A percentile compares a stretch with the other conserved stretches of the same genome.
These are phyloP conservation scores for Linnemannia schmuckeri DNA, from an alignment of 192 early-diverging fungal genomes.

Conservation along the genomic window DNA sequence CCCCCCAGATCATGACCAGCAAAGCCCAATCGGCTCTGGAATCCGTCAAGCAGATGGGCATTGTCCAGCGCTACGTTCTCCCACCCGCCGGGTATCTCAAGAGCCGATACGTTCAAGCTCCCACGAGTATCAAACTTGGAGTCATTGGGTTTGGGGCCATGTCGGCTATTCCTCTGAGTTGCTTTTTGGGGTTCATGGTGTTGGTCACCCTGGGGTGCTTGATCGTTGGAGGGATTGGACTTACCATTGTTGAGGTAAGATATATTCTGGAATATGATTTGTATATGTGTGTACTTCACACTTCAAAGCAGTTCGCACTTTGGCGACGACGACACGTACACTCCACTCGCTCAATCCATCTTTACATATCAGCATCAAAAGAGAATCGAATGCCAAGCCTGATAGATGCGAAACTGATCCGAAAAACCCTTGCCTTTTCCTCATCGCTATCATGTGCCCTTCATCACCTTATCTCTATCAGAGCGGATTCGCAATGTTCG, in stretches of 20 bases:
- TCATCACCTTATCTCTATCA: constrained; percentile 2
- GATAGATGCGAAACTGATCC: too few relatives aligned
- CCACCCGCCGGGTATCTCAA: not conserved
- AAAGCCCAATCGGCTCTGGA: not conserved
- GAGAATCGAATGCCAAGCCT: too few relatives aligned
- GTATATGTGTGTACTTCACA: too few relatives aligned
- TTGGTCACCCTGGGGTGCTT: constrained; percentile 25
- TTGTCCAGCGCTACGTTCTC: not conserved
- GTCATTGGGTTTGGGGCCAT: constrained; percentile 10
- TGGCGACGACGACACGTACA: too few relatives aligned
- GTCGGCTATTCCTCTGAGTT: constrained; percentile 19
- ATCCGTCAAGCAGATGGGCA: not conserved
- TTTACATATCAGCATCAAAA: too few relatives aligned
- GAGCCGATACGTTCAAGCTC: not conserved
- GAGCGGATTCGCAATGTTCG: constrained; percentile 29
- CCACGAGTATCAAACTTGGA: not conserved
- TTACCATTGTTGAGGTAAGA: constrained; percentile 31
- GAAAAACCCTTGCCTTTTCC: too few relatives aligned
- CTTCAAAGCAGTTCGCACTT: too few relatives aligned
- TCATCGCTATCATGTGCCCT: not conserved
- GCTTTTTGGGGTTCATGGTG: constrained; percentile 32
- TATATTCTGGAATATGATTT: not conserved
- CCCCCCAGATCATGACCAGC: not conserved
- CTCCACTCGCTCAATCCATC: too few relatives aligned
- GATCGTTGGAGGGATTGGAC: constrained; percentile 17